A percentile compares a stretch with the other conserved stretches of the same genome.
Evolutionary conservation across 2,329 filamentous ascomycete species (phyloP).

Genomic region (Aspergillus sp.): DNA sequence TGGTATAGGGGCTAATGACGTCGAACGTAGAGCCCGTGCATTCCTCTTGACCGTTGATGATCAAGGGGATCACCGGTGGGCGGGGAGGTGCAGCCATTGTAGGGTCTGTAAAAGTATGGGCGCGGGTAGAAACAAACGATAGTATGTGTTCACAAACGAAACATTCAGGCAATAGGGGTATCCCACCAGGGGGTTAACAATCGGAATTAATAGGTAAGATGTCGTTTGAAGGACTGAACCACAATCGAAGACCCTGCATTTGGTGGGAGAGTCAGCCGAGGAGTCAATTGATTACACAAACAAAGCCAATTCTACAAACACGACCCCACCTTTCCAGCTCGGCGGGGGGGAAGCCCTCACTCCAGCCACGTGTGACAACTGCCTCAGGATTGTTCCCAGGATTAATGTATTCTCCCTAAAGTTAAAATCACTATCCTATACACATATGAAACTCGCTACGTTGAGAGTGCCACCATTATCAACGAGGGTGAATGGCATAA

Average conservation of each 20-base stretch:
- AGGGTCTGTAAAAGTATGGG: neutral
- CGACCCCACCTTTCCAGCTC: neutral
- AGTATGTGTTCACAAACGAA: too few relatives aligned
- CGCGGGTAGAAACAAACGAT: neutral
- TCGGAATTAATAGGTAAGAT: neutral
- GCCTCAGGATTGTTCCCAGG: neutral
- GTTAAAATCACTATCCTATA: neutral
- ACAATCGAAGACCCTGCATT: neutral
- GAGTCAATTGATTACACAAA: neutral
- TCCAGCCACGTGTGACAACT: too few relatives aligned
- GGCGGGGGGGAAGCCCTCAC: neutral
- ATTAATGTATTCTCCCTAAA: too few relatives aligned
- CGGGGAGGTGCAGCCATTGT: conserved; percentile 14
- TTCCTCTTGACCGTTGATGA: conserved; percentile 43
- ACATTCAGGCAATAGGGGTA: neutral
- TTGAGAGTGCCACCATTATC: neutral
- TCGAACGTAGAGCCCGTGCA: conserved; percentile 34
- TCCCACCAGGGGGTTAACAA: neutral
- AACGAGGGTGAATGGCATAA: neutral
- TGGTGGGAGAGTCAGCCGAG: neutral
- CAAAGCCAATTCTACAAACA: neutral
- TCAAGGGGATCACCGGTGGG: conserved; percentile 34
- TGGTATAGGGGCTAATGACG: conserved; percentile 57
- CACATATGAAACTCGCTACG: neutral
- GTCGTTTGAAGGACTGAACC: neutral